Evolutionary conservation across 495 filamentous ascomycete species (phyloP), one percentile per base, ranked within the genome.

Genomic region (Neurospora terricola): DNA sequence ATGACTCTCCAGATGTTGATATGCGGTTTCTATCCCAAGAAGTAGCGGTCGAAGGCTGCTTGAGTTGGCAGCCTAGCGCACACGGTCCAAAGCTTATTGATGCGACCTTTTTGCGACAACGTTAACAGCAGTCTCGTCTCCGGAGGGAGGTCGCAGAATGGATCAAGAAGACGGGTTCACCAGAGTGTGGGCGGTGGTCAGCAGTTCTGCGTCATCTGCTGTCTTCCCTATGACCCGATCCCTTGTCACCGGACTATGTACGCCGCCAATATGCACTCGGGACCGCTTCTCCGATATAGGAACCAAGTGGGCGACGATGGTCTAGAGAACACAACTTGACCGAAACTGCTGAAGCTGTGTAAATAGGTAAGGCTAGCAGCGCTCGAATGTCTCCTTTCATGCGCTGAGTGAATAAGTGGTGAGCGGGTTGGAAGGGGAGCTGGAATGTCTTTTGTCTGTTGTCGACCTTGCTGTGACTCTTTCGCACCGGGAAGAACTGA

Each of bases 131-230:
- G 54, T 34, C 54, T 34, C 14, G 30, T 30, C 27, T 36, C 54
- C 54, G 54, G 54, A 66, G 23, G 48, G 54, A 9, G 3, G 30
- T 4, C 14, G 54, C 12, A 34, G 12, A 3, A 34, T 66, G 34
- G 14, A 37, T 1, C 5, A 38, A 38, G 27, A 48, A 34, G 70
- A 40, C 23, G 18, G 18, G 40, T 38, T 66, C 38, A 38, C 70
- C 14, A 34, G 34, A 34, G 6, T 5, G 36, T n/a, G 37, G 71
- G 23, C n/a, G 18, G 8, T 36, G 37, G 69, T 73, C 72, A 73
- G 72, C 69, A 16, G 43, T 62, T 71, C 69, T 71, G 69, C 45
- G 72, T 73, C 72, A 71, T 71, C n/a, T 43, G 34, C 18, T 73
- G 62, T 62, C 23, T 43, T 72, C 36, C 14, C n/a, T 66, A 54